These are phyloP conservation scores for Buddleja alternifolia DNA, from an alignment of 257 asterid species.

Conservation along the genomic window DNA sequence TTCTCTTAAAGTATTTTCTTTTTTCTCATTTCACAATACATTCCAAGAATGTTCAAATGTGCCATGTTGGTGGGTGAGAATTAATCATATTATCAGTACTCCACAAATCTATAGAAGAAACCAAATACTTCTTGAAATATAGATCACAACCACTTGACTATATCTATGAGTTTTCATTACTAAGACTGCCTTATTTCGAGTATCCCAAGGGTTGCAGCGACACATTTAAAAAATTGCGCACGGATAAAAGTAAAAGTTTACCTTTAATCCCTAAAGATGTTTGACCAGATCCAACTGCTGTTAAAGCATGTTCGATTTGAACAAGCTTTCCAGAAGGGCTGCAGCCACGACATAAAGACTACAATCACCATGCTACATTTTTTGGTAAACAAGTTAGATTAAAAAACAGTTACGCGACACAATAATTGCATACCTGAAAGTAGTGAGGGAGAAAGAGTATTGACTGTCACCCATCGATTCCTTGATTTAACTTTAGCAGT, in stretches of 20 bases:
- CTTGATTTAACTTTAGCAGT: slow-evolving; percentile 20
- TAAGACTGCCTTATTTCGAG: not conserved
- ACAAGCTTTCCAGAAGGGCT: slow-evolving; percentile 99
- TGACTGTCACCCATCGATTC: slow-evolving; percentile 95
- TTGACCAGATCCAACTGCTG: slow-evolving; percentile 99
- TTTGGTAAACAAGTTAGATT: not conserved
- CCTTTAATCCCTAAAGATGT: slow-evolving; percentile 98
- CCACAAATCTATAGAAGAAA: not conserved
- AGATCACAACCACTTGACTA: not conserved
- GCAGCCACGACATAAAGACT: slow-evolving; percentile 24
- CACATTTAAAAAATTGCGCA: not conserved
- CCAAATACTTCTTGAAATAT: not conserved
- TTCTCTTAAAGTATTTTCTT: not conserved
- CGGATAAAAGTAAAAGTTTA: slow-evolving; percentile 24
- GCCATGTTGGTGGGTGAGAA: not conserved
- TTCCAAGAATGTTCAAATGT: not conserved
- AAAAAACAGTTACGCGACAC: not conserved
- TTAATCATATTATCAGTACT: not conserved
- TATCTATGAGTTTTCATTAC: too few relatives aligned
- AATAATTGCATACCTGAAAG: slow-evolving; percentile 76
- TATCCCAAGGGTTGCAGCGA: not conserved
- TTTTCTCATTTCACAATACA: not conserved
- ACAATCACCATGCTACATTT: not conserved
- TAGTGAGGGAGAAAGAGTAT: slow-evolving; percentile 97
- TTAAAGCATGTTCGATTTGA: slow-evolving; percentile 97